phyloP scores from a whole-genome alignment of 1,284 basidiomycete species.

The Austroboletus novae-zelandiae region DNA sequence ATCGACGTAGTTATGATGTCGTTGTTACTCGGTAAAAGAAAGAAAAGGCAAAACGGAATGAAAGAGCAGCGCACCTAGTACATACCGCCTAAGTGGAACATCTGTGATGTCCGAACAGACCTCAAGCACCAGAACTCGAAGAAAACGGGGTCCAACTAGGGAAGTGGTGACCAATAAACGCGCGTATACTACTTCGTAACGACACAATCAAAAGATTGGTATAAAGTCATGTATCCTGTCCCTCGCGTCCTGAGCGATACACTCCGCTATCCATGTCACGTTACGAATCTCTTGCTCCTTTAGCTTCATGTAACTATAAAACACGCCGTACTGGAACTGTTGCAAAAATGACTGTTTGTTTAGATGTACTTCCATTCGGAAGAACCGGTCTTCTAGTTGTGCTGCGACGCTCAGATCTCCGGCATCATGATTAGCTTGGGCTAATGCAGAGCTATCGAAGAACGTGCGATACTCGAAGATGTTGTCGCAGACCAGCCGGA shows the following conservation, averaged over 20 bases:
- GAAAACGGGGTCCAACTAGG: not conserved
- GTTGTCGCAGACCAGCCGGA: constrained; percentile 84
- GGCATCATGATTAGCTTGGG: constrained; percentile 35
- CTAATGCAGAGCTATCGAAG: constrained; percentile 64
- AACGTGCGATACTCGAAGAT: constrained; percentile 90
- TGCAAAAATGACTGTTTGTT: constrained; percentile 95
- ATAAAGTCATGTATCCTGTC: constrained; percentile 94
- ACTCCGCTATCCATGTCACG: constrained; percentile 97
- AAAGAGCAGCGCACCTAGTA: too few relatives aligned
- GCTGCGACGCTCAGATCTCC: constrained; percentile 59
- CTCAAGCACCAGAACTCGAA: constrained; percentile 9
- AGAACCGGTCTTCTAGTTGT: constrained; percentile 93
- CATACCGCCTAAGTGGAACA: too few relatives aligned
- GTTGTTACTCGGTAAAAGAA: too few relatives aligned
- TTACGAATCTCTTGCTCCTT: constrained; percentile 99
- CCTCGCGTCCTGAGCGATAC: constrained; percentile 91
- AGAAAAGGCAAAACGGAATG: too few relatives aligned
- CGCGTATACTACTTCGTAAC: not conserved
- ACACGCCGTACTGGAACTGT: constrained; percentile 92
- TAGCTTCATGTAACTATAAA: constrained; percentile 93
- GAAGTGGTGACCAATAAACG: constrained; percentile 2
- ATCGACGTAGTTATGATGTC: too few relatives aligned
- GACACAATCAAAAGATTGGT: constrained; percentile 63
- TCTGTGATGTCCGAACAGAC: constrained; percentile 3
- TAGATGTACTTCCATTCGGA: constrained; percentile 88